Conservation (phyloP, 352 stramenopile genomes). For the Globisporangium cystogenes region DNA sequence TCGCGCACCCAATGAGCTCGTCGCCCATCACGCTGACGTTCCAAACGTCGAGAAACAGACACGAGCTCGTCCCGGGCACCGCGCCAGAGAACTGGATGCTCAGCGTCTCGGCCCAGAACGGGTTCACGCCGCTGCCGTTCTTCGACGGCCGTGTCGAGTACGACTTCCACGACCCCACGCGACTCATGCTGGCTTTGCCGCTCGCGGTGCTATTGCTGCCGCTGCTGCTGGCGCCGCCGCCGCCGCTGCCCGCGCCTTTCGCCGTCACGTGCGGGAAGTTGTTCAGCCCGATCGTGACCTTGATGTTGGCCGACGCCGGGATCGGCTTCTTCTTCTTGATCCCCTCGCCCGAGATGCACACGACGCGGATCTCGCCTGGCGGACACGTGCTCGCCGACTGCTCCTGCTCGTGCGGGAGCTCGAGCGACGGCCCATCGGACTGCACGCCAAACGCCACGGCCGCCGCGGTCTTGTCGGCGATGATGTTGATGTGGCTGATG, state of each 20-base stretch:
- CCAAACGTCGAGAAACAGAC: slow-evolving; percentile 75
- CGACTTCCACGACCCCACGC: slow-evolving; percentile 50
- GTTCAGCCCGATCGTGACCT: slow-evolving; percentile 65
- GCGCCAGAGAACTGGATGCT: slow-evolving; percentile 70
- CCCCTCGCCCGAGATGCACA: slow-evolving; percentile 65
- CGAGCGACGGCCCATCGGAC: slow-evolving; percentile 45
- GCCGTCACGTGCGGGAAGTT: slow-evolving; percentile 63
- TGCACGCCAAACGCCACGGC: slow-evolving; percentile 70
- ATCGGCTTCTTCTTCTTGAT: slow-evolving; percentile 48
- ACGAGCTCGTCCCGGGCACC: slow-evolving; percentile 68
- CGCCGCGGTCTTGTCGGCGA: slow-evolving; percentile 75
- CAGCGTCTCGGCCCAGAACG: slow-evolving; percentile 78
- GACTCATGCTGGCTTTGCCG: slow-evolving; percentile 31
- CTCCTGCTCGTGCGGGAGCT: slow-evolving; percentile 62
- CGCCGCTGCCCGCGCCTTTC: slow-evolving; percentile 23
- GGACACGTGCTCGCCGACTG: slow-evolving; percentile 53
- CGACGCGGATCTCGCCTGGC: slow-evolving; percentile 73
- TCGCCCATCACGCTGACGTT: slow-evolving; percentile 70
- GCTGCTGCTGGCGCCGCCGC: slow-evolving; percentile 6
- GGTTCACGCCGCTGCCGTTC: slow-evolving; percentile 33
- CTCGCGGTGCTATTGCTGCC: slow-evolving; percentile 4
- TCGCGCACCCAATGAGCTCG: slow-evolving; percentile 66
- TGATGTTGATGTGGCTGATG: slow-evolving; percentile 82
- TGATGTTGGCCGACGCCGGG: slow-evolving; percentile 32
- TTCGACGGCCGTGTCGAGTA: slow-evolving; percentile 65